Base-by-base conservation (phyloP, 1,284 basidiomycete genomes). In the Trametes hirsuta region DNA sequence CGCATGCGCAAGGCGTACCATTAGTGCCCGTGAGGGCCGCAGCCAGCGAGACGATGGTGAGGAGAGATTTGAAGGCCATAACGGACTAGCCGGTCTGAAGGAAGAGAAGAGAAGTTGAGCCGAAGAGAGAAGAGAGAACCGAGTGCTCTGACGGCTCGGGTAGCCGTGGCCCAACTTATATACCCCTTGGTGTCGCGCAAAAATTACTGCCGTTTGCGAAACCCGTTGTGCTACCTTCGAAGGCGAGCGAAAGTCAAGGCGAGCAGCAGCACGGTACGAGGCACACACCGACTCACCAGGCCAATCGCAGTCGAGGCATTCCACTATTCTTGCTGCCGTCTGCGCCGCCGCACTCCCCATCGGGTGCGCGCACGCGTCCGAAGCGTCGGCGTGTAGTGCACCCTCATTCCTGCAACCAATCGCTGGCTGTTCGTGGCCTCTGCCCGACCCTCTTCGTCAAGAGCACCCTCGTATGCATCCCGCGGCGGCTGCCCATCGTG, bases 401-500 rank as follows among this genome's bases (percentile, higher is more conserved):
- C 39, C 30, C 22, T 12, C 15, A 9, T 15, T 3, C 3, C 6
- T 42, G 49, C 49, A 30, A 34, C 49, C 49, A 51, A 51, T 51
- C 39, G 24, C n/a, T 15, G 49, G 4, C n/a, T 40, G 15, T n/a
- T 34, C 25, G 15, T 25, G 39, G 40, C 30, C 49, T 40, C 24
- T 40, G 14, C 42, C 24, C 40, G n/a, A 2, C 49, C 49, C 49
- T 41, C 49, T 41, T 41, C 49, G 40, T 51, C 49, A 51, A 39
- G 39, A 42, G 25, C 40, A 14, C 39, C 21, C 24, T 25, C 40
- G 49, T 39, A 25, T n/a, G 49, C 49, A 24, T 51, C 40, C 49
- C 39, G 39, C 49, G 49, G 49, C 39, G 40, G 49, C 40, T 30
- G 40, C 49, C 24, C 49, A 42, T 39, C 49, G 49, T 51, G 49